These are phyloP conservation scores for Yarrowia osloensis DNA, from an alignment of 805 yeast species.

Conservation along the genomic window DNA sequence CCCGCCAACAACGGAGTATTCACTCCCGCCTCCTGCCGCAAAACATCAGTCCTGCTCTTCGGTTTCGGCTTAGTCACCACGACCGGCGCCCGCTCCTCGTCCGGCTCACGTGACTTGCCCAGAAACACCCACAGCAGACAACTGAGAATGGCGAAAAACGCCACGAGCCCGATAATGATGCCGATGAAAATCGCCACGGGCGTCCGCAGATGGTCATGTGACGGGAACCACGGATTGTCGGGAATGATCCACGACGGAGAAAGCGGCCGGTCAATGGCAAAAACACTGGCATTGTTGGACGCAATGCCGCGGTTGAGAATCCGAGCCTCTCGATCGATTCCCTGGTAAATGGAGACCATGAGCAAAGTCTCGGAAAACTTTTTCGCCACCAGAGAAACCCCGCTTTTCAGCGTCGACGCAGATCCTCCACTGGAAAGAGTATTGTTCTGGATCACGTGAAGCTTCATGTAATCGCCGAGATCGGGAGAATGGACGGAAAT, in stretches of 20 bases:
- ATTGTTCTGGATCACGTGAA: conserved; percentile 69
- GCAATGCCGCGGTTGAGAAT: conserved; percentile 37
- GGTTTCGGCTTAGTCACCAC: background rate
- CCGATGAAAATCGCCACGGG: conserved; percentile 38
- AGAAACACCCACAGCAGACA: conserved; percentile 24
- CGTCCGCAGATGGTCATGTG: conserved; percentile 40
- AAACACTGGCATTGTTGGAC: conserved; percentile 37
- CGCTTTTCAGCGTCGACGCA: conserved; percentile 37
- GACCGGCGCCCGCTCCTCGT: background rate
- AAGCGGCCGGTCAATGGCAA: conserved; percentile 42
- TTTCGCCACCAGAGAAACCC: conserved; percentile 33
- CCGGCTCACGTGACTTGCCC: conserved; percentile 8
- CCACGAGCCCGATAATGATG: conserved; percentile 20
- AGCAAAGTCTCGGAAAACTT: conserved; percentile 37
- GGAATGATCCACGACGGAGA: conserved; percentile 42
- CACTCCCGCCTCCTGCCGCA: conserved; percentile 7
- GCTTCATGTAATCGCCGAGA: conserved; percentile 56
- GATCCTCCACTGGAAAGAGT: conserved; percentile 41
- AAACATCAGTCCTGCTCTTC: background rate
- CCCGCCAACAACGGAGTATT: conserved; percentile 19
- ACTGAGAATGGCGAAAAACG: conserved; percentile 12
- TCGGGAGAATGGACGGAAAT: conserved; percentile 49
- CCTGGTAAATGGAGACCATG: conserved; percentile 37
- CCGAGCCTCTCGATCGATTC: conserved; percentile 36
- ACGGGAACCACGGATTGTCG: conserved; percentile 36